Conservation (phyloP, 2,329 filamentous ascomycete species). For the Didymella pomorum region DNA sequence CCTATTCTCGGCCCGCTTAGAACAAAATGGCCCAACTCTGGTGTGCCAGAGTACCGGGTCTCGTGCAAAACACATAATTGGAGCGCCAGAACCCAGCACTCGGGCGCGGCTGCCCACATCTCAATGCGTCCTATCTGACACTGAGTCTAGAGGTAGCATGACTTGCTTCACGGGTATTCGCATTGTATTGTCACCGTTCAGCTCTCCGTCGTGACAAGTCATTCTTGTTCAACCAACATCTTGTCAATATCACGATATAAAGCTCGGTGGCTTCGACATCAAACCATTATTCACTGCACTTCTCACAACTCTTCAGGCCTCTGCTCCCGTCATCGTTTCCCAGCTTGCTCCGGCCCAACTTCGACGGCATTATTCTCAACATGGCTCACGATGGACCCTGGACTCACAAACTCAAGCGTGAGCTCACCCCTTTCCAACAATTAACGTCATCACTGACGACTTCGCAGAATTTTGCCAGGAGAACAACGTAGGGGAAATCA, state of each 20-base stretch:
- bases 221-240: constrained; percentile 12
- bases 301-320: neutral
- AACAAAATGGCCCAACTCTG: constrained; percentile 19
- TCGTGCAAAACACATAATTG: constrained; percentile 29
- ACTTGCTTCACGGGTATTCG: constrained; percentile 30
- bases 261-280: constrained; percentile 1
- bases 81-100: constrained; percentile 24
- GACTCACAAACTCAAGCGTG: constrained; percentile 43
- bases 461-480: constrained; percentile 46
- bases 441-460: neutral
- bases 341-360: neutral
- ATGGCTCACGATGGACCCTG: constrained; percentile 36
- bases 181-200: constrained; percentile 23
- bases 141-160: constrained; percentile 28
- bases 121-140: constrained; percentile 25
- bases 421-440: constrained; percentile 5
- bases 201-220: constrained; percentile 18
- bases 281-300: constrained; percentile 4
- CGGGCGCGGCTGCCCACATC: constrained; percentile 29
- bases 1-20: constrained; percentile 23
- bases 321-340: neutral
- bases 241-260: constrained; percentile 11
- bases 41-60: constrained; percentile 24
- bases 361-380: constrained; percentile 2
- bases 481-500: constrained; percentile 36